Evolutionary conservation across 2,329 filamentous ascomycete genomes (phyloP), one percentile per base, ranked within the genome.

Genomic region (Curvularia eragrostidis): DNA sequence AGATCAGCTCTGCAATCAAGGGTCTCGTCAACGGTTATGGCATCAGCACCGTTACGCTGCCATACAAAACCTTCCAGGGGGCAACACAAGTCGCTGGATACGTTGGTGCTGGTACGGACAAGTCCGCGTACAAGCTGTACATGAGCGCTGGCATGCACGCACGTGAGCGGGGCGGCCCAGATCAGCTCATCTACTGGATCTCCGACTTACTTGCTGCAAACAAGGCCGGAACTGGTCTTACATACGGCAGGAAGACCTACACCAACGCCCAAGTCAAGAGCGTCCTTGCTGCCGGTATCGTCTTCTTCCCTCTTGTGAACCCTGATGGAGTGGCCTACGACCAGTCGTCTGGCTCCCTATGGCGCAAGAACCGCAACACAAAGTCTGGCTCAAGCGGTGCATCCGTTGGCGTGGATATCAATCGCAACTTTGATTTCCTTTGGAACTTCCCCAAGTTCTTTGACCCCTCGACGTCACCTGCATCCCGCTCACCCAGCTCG

Each of bases 141-240:
- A 73, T 87, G 55, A 82, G 82, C 57, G 81, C 80, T 41, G 83
- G 78, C 24, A 80, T 86, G 46, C 85, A 87, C 64, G 83, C 85
- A 8, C 82, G 85, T 23, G 85, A 87, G 72, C 81, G 85, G 9
- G 85, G 84, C 24, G 82, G 80, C 0, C 79, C 84, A 0, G 85
- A 87, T 66, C 78, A 83, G 57, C 75, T 87, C 13, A 71, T 87
- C 42, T 86, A 86, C 77, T 86, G 85, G 74, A 76, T 86, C 28
- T 76, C 83, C 0, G 85, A 87, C 66, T 77, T 87, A 3, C 78
- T 87, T 3, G 79, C 80, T 46, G 85, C 85, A 18, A 78, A 82
- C 62, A 79, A 81, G 64, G 74, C 79, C 32, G 77, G 79, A 21
- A 78, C 75, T 3, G 84, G 84, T 6, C 67, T 87, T 9, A 77